phyloP scores from a whole-genome alignment of 2,329 filamentous ascomycete species.

The Paecilomyces formosus region DNA sequence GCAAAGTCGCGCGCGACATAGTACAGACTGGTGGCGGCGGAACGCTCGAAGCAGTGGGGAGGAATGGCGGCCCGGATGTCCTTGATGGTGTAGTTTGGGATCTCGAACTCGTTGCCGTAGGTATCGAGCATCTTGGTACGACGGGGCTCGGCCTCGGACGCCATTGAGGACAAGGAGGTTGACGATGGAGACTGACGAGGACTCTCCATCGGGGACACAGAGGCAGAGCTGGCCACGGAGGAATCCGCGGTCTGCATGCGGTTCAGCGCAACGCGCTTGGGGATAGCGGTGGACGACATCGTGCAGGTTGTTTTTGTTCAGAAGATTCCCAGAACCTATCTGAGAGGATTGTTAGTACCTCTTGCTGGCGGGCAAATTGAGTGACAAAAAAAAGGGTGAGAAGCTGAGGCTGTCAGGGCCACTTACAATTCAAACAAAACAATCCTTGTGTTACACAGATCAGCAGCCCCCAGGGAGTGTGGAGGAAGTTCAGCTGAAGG shows the following conservation, averaged over 20 bases:
- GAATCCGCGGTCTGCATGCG: slow-evolving; percentile 49
- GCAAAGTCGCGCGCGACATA: slow-evolving; percentile 81
- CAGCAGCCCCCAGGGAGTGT: not conserved
- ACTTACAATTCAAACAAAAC: not conserved
- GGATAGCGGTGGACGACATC: slow-evolving; percentile 46
- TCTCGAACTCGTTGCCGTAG: slow-evolving; percentile 88
- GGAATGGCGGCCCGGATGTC: slow-evolving; percentile 95
- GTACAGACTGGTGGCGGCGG: slow-evolving; percentile 61
- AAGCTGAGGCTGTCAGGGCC: not conserved
- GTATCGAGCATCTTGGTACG: slow-evolving; percentile 67
- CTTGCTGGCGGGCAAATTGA: not conserved
- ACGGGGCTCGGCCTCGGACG: slow-evolving; percentile 54
- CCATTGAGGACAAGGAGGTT: slow-evolving; percentile 86
- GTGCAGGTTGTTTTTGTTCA: not conserved
- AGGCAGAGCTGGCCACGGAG: slow-evolving; percentile 47
- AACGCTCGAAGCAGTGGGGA: slow-evolving; percentile 93
- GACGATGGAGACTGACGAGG: slow-evolving; percentile 64
- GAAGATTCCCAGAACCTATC: not conserved
- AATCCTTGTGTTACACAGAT: not conserved
- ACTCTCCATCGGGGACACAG: slow-evolving; percentile 51
- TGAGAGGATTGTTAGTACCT: not conserved
- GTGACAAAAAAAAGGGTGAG: not conserved
- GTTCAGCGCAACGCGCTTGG: slow-evolving; percentile 41
- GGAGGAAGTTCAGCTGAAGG: not conserved
- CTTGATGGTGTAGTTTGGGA: slow-evolving; percentile 96